Evolutionary conservation across 805 yeast genomes (phyloP).

Genomic region (Komagataella pseudopastoris): DNA sequence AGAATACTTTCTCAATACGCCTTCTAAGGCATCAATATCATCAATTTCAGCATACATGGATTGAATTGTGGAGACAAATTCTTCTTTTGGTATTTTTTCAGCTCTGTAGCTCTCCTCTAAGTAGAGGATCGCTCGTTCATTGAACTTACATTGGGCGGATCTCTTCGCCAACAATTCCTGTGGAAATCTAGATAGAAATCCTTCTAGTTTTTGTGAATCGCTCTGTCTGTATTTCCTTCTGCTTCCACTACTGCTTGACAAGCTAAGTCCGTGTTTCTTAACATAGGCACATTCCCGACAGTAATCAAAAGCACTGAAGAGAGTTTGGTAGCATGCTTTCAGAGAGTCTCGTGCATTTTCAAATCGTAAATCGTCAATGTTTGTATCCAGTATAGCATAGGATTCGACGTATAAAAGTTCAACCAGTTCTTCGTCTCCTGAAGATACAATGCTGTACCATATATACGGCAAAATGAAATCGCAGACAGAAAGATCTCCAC

Average conservation of each 20-base stretch:
- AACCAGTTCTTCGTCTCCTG: constrained; percentile 14
- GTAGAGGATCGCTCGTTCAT: constrained; percentile 77
- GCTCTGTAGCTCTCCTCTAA: constrained; percentile 60
- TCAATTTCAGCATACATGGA: constrained; percentile 76
- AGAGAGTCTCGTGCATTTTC: constrained; percentile 42
- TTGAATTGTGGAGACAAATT: constrained; percentile 43
- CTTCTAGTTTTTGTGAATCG: constrained; percentile 23
- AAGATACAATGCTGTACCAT: constrained; percentile 41
- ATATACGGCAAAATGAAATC: constrained; percentile 69
- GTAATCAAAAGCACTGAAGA: constrained; percentile 73
- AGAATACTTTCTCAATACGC: constrained; percentile 64
- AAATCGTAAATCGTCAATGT: constrained; percentile 28
- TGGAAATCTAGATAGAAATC: constrained; percentile 44
- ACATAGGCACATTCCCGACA: constrained; percentile 60
- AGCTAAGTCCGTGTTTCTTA: constrained; percentile 15
- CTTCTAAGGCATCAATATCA: constrained; percentile 84
- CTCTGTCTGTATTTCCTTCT: constrained; percentile 6
- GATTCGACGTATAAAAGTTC: constrained; percentile 31
- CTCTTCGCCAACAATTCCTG: constrained; percentile 60
- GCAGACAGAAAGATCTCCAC: constrained; percentile 57
- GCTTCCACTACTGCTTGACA: constrained; percentile 11
- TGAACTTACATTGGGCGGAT: constrained; percentile 73
- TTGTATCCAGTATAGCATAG: constrained; percentile 36
- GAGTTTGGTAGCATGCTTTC: constrained; percentile 53
- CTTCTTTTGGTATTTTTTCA: constrained; percentile 19